Base-by-base conservation (phyloP, 2,329 filamentous ascomycete genomes). In the Calonectria hongkongensis region DNA sequence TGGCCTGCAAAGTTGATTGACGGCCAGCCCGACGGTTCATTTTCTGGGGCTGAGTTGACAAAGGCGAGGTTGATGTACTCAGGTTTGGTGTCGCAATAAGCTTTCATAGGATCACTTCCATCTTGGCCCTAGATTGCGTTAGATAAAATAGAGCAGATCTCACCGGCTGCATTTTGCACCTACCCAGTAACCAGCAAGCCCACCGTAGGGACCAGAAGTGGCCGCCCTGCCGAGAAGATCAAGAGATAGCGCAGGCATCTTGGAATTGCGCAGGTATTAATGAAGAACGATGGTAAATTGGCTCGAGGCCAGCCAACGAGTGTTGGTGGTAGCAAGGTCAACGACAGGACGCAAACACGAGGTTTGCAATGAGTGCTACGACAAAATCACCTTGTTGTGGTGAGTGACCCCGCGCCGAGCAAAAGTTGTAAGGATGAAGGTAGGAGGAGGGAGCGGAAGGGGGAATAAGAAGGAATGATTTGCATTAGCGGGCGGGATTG, bases 101-200 rank as follows among this genome's bases (percentile, higher is more conserved):
- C 65, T 28, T 77, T 74, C 25, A 87, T 80, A 30, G 79, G 60
- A 27, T 85, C 82, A 36, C 68, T 66, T 10, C 80, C 79, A 25
- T 75, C 70, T 81, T 86, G 85, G 15, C 85, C 85, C 84, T 85
- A 45, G 0, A 30, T 30, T 62, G 10, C 36, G 60, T 65, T 36
- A 56, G 56, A 73, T 28, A 12, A 25, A 58, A 39, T 71, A 8
- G 12, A 25, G 8, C n/a, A 48, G 21, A n/a, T 8, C 18, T 12
- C 45, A 25, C 10, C 2, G 8, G 13, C 10, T 36, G 33, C 12
- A 36, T 36, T 18, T 39, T 15, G 41, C 16, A 56, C 81, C 54
- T 78, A 85, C 83, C 83, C 84, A 86, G 79, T 86, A 85, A 36
- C 83, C 83, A 74, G 85, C 85, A 25, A 85, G 78, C 15, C 79